These are phyloP conservation scores for Suhomyces maxii DNA, from an alignment of 1,139 yeast genomes.

Conservation along the genomic window DNA sequence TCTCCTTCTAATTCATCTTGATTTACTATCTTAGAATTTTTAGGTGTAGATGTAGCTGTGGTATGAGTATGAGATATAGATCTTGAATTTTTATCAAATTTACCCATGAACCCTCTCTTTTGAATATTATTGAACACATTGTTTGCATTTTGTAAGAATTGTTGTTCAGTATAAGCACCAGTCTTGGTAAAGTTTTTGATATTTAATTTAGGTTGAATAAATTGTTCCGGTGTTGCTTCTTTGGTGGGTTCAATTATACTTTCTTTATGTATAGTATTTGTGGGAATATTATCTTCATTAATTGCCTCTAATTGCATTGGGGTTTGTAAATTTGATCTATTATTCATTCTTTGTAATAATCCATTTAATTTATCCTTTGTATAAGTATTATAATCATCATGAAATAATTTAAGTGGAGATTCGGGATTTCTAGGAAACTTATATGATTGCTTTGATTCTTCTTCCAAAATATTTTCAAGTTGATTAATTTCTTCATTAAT, in stretches of 20 bases:
- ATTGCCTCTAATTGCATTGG: conserved; percentile 11
- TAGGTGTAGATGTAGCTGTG: conserved; percentile 45
- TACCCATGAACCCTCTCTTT: conserved; percentile 27
- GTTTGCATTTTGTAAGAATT: conserved; percentile 41
- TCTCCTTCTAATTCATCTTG: conserved; percentile 18
- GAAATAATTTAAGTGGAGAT: conserved; percentile 44
- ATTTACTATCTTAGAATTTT: conserved; percentile 23
- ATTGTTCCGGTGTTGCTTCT: not conserved
- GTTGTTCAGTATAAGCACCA: conserved; percentile 36
- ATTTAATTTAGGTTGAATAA: conserved; percentile 26
- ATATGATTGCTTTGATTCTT: conserved; percentile 16
- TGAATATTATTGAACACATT: conserved; percentile 42
- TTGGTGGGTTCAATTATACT: not conserved
- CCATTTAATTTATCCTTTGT: conserved; percentile 41
- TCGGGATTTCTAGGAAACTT: conserved; percentile 22
- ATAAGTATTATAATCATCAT: conserved; percentile 42
- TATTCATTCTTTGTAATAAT: conserved; percentile 29
- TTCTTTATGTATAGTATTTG: conserved; percentile 1
- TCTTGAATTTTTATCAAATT: conserved; percentile 3
- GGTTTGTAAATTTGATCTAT: conserved; percentile 17
- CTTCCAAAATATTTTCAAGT: conserved; percentile 24
- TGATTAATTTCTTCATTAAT: conserved; percentile 25
- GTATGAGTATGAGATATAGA: conserved; percentile 19
- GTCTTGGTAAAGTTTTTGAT: conserved; percentile 35
- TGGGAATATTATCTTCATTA: conserved; percentile 4